Evolutionary conservation across 768 basidiomycete genomes (phyloP).

Genomic region (Calvatia gigantea): DNA sequence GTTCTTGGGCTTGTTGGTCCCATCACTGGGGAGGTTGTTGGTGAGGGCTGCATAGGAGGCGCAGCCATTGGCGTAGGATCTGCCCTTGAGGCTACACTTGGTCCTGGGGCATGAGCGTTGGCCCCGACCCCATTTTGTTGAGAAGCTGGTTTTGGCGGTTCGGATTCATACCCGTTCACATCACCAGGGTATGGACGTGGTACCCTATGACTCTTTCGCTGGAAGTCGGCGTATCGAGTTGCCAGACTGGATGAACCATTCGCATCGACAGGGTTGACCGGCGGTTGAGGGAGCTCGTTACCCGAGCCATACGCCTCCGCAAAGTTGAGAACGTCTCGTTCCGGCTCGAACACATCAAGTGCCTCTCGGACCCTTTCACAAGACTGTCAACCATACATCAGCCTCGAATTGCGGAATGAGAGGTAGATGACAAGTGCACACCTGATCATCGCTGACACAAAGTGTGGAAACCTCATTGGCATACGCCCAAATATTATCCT

Average conservation of each 20-base stretch:
- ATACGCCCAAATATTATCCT: conserved; percentile 92
- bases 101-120: conserved; percentile 22
- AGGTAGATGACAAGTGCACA: conserved; percentile 24
- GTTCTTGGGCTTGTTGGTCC: not conserved
- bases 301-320: conserved; percentile 89
- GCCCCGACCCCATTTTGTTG: not conserved
- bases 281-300: conserved; percentile 73
- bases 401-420: conserved; percentile 1
- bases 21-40: not conserved
- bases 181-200: conserved; percentile 12
- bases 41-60: not conserved
- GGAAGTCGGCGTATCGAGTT: conserved; percentile 26
- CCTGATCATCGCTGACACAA: conserved; percentile 95
- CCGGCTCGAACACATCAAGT: conserved; percentile 83
- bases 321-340: conserved; percentile 81
- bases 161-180: conserved; percentile 11
- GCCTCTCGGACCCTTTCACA: conserved; percentile 86
- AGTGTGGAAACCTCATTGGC: conserved; percentile 92
- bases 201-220: conserved; percentile 28
- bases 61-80: not conserved
- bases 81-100: not conserved
- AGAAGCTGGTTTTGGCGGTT: not conserved
- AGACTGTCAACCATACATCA: conserved; percentile 46
- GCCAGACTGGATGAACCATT: conserved; percentile 23
- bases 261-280: conserved; percentile 58